Conservation (phyloP, 257 asterid species). For the Primulina tabacum region DNA sequence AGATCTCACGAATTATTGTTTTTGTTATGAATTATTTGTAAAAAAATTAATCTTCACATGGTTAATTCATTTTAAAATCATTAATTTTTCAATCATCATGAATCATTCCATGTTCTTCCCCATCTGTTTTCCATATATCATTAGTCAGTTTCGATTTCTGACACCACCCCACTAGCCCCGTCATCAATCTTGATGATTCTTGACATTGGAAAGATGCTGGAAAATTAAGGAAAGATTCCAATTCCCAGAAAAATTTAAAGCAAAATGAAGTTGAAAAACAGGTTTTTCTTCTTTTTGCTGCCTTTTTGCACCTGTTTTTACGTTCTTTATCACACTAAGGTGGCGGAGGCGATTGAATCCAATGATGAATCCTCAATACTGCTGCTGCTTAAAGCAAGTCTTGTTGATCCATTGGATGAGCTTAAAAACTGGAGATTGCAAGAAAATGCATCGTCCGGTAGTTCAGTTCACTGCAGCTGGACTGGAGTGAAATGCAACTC, state of each 20-base stretch:
- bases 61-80: too few relatives aligned
- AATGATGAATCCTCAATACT: constrained; percentile 42
- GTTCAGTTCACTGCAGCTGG: constrained; percentile 59
- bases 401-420: constrained; percentile 55
- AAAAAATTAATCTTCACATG: neutral
- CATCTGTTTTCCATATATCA: constrained; percentile 30
- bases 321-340: constrained; percentile 22
- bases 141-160: constrained; percentile 10
- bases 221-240: constrained; percentile 15
- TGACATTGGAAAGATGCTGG: constrained; percentile 23
- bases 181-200: constrained; percentile 18
- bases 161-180: constrained; percentile 37
- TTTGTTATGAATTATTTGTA: neutral
- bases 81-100: too few relatives aligned
- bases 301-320: constrained; percentile 26
- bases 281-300: constrained; percentile 23
- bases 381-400: constrained; percentile 42
- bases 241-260: neutral
- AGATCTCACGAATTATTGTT: constrained; percentile 55
- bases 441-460: constrained; percentile 15
- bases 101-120: constrained; percentile 28
- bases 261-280: constrained; percentile 42
- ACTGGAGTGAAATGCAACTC: constrained; percentile 63
- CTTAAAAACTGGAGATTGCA: constrained; percentile 56
- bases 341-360: constrained; percentile 12